Percentiles rank a stretch among this genome's conserved stretches.
Evolutionary conservation across 352 stramenopile genomes (phyloP).

Genomic region (Globisporangium alternatum): DNA sequence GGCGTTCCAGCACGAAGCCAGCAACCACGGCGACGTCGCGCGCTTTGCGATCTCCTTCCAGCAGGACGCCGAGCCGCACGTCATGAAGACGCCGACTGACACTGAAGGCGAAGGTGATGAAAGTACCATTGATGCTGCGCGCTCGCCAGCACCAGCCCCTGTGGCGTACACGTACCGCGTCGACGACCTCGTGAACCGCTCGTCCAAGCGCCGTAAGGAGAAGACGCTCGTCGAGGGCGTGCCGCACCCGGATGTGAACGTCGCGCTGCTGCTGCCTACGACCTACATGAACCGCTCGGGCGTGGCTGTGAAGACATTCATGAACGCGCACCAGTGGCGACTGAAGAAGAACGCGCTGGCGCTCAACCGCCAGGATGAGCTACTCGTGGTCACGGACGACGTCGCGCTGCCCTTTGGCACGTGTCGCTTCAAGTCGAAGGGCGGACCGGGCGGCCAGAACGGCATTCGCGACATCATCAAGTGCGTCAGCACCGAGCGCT

Average conservation of each 20-base stretch:
- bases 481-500: constrained; percentile 73
- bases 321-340: constrained; percentile 76
- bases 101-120: neutral
- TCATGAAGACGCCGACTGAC: neutral
- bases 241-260: constrained; percentile 67
- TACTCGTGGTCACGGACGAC: constrained; percentile 82
- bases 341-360: constrained; percentile 82
- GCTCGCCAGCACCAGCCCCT: no score
- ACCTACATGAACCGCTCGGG: constrained; percentile 89
- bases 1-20: constrained; percentile 50
- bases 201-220: constrained; percentile 70
- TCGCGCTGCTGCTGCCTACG: constrained; percentile 66
- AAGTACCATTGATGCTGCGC: neutral
- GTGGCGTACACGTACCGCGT: constrained; percentile 32
- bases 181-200: constrained; percentile 77
- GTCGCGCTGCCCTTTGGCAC: constrained; percentile 79
- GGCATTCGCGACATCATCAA: constrained; percentile 86
- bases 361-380: constrained; percentile 79
- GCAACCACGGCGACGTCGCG: constrained; percentile 63
- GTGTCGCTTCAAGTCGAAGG: constrained; percentile 79
- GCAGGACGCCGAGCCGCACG: constrained; percentile 37
- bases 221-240: constrained; percentile 74
- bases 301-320: constrained; percentile 70
- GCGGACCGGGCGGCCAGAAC: constrained; percentile 77
- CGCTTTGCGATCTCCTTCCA: constrained; percentile 62